These are phyloP conservation scores for Metarhizium anisopliae DNA, from an alignment of 2,329 filamentous ascomycete species.

Conservation along the genomic window DNA sequence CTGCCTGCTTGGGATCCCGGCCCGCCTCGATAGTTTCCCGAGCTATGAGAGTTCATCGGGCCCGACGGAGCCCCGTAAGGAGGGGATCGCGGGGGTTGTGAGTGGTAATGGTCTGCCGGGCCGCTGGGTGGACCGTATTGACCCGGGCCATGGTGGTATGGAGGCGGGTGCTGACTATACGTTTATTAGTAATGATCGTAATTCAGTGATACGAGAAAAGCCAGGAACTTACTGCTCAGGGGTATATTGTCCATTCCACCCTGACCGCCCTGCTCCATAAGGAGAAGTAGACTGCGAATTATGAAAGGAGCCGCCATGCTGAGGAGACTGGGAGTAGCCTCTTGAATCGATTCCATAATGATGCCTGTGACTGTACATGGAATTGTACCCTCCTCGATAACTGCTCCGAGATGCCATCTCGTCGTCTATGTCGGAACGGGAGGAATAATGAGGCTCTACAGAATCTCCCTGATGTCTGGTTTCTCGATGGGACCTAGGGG, in stretches of 20 bases:
- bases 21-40: slow-evolving; percentile 30
- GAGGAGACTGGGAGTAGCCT: slow-evolving; percentile 32
- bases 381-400: slow-evolving; percentile 33
- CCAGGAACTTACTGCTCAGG: slow-evolving; percentile 30
- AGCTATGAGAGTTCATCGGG: slow-evolving; percentile 44
- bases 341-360: slow-evolving; percentile 28
- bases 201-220: not conserved
- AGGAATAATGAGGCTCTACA: slow-evolving; percentile 27
- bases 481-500: slow-evolving; percentile 19
- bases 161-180: slow-evolving; percentile 44
- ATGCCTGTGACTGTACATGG: slow-evolving; percentile 26
- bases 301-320: slow-evolving; percentile 33
- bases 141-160: slow-evolving; percentile 42
- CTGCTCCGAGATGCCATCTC: slow-evolving; percentile 37
- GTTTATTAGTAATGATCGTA: slow-evolving; percentile 5
- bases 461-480: slow-evolving; percentile 19
- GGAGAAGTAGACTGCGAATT: slow-evolving; percentile 36
- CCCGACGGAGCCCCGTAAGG: slow-evolving; percentile 49
- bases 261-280: slow-evolving; percentile 28
- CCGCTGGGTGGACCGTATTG: slow-evolving; percentile 43
- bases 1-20: slow-evolving; percentile 15
- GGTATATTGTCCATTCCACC: slow-evolving; percentile 29
- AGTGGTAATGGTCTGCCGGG: slow-evolving; percentile 46
- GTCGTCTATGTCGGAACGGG: slow-evolving; percentile 41
- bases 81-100: slow-evolving; percentile 37